These are phyloP conservation scores for Microbotryum scabiosae DNA, from an alignment of 1,284 basidiomycete species.

Conservation along the genomic window DNA sequence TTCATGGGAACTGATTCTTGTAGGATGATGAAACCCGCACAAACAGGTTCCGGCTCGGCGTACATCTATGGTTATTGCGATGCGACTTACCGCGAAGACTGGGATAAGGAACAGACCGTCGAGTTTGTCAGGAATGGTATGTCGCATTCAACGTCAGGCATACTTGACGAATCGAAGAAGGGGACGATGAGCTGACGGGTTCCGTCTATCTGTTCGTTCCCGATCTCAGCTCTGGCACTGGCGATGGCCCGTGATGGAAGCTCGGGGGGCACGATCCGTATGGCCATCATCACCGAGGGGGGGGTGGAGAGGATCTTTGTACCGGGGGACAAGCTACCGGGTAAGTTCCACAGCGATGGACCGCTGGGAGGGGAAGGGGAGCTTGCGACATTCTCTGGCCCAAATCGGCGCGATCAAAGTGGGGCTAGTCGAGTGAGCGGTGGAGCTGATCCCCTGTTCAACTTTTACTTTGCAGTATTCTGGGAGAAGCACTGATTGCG, in stretches of 20 bases:
- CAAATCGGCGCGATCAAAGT: too few species aligned
- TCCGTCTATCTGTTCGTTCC: not conserved
- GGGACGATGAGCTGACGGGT: not conserved
- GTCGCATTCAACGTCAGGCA: slow-evolving; percentile 39
- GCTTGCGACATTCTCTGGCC: too few species aligned
- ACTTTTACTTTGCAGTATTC: too few species aligned
- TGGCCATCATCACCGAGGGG: slow-evolving; percentile 91
- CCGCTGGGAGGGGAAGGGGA: too few species aligned
- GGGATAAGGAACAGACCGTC: slow-evolving; percentile 81
- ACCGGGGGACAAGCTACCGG: slow-evolving; percentile 64
- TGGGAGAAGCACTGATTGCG: too few species aligned
- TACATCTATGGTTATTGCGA: slow-evolving; percentile 99
- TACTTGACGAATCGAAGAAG: not conserved
- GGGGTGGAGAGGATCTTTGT: slow-evolving; percentile 87
- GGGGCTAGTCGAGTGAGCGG: too few species aligned
- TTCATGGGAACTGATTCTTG: not conserved
- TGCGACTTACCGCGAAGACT: slow-evolving; percentile 92
- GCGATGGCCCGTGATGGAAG: slow-evolving; percentile 98
- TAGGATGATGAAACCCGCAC: not conserved
- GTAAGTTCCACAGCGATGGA: slow-evolving; percentile 1
- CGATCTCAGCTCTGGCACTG: slow-evolving; percentile 65
- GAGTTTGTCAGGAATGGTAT: slow-evolving; percentile 92
- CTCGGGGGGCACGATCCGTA: slow-evolving; percentile 92
- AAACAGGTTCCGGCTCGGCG: slow-evolving; percentile 82
- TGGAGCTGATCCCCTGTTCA: too few species aligned